Evolutionary conservation across 2,329 filamentous ascomycete species (phyloP).

Genomic region (Phialophora expanda): DNA sequence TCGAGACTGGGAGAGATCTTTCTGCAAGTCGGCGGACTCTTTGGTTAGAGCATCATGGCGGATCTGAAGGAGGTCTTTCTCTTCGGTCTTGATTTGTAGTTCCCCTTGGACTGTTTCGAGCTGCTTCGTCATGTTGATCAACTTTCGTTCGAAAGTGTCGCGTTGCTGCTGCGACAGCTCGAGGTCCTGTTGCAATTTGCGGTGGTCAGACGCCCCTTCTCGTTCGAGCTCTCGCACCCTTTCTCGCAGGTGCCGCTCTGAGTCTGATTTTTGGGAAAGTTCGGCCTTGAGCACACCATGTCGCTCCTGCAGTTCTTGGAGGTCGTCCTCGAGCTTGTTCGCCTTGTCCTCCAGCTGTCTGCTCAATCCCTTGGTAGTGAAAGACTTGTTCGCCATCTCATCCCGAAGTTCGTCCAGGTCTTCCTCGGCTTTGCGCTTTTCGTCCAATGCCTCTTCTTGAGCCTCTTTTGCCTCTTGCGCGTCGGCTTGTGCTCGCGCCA

Average conservation of each 20-base stretch:
- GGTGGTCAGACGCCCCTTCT: conserved; percentile 47
- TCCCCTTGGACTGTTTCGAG: conserved; percentile 63
- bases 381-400: conserved; percentile 78
- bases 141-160: conserved; percentile 54
- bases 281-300: conserved; percentile 52
- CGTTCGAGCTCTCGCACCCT: conserved; percentile 51
- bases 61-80: conserved; percentile 72
- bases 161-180: conserved; percentile 52
- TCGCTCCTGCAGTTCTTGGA: conserved; percentile 59
- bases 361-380: conserved; percentile 74
- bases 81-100: conserved; percentile 61
- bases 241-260: conserved; percentile 48
- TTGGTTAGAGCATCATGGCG: conserved; percentile 70
- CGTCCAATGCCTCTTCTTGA: conserved; percentile 57
- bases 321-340: conserved; percentile 68
- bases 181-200: conserved; percentile 51
- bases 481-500: conserved; percentile 48
- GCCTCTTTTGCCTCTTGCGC: conserved; percentile 52
- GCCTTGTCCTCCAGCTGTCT: conserved; percentile 76
- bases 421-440: conserved; percentile 57
- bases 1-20: conserved; percentile 61
- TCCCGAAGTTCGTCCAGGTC: conserved; percentile 70
- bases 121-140: conserved; percentile 50
- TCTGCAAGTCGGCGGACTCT: conserved; percentile 70
- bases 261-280: conserved; percentile 51